Base-by-base conservation (phyloP, 2,329 filamentous ascomycete genomes). In the Sarocladium oryzae region DNA sequence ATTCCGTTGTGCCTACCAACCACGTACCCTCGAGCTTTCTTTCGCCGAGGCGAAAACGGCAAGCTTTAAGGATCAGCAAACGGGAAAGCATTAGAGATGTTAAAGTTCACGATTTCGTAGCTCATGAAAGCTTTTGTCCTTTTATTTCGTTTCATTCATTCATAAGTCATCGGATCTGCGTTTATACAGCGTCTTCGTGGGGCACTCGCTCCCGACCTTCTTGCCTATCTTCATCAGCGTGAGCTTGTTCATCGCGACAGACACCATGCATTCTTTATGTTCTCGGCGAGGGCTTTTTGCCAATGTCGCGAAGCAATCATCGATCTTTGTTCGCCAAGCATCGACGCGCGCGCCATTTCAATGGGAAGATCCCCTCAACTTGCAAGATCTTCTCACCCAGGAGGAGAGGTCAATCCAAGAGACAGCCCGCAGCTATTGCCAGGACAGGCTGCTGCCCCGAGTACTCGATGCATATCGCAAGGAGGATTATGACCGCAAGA, bases 341-440 rank as follows among this genome's bases (percentile, higher is more conserved):
- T 32, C 30, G 30, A 32, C 30, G 15, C 30, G 59, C 23, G 60
- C 67, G 3, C 57, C 59, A 18, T 97, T 96, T 67, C 84, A 95
- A 67, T 99, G 93, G 92, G 81, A 93, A 66, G 93, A 99, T 64
- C 91, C 93, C 16, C 75, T 99, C 53, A 79, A 78, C 23, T 77
- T 85, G 32, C 83, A 82, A 61, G 86, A 82, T 62, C 71, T 96
- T 40, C 79, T 90, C 61, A 96, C 90, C 1, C 88, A 95, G 57
- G 93, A 99, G 54, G 93, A 99, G 69, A 66, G 89, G 57, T 89
- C 91, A 13, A 92, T 99, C 58, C 78, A 86, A 37, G 89, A 96
- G 61, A 95, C 89, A 5, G 92, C 92, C 30, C 88, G 95, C 68
- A 81, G 88, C 55, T 99, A 97, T 64, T 97, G 91, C 66, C 92